phyloP scores from a whole-genome alignment of 306 rosid species.

The Potentilla sterilis region DNA sequence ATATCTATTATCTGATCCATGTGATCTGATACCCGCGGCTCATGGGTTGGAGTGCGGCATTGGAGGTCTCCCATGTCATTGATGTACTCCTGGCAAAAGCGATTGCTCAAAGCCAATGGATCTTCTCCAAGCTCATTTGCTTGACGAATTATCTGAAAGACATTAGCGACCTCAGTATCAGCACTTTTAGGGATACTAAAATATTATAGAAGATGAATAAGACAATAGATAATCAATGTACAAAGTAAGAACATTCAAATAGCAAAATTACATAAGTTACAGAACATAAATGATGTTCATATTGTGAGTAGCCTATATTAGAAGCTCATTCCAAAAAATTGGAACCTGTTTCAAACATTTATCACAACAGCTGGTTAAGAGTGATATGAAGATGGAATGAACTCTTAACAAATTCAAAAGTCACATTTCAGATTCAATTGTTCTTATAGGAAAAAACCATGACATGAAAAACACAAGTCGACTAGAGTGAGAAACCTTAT shows the following conservation, averaged over 20 bases:
- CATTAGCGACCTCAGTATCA: background rate
- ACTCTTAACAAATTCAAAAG: background rate
- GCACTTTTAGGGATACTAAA: background rate
- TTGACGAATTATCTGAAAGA: conserved; percentile 59
- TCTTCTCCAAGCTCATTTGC: conserved; percentile 33
- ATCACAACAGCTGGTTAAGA: background rate
- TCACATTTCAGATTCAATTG: background rate
- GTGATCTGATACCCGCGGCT: conserved; percentile 87
- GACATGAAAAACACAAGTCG: no score
- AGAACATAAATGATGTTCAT: background rate
- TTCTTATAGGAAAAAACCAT: background rate
- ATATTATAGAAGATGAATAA: no score
- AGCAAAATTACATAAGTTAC: background rate
- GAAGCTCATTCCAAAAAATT: no score
- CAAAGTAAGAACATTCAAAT: no score
- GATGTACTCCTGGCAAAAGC: conserved; percentile 75
- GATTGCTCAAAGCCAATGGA: conserved; percentile 47
- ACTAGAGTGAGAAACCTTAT: background rate
- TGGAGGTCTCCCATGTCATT: conserved; percentile 73
- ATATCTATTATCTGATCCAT: conserved; percentile 77
- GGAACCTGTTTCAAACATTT: background rate
- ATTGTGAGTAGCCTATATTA: no score
- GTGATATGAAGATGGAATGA: background rate
- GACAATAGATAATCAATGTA: no score
- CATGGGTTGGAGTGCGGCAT: conserved; percentile 70